These are phyloP conservation scores for Geotrichum citri-aurantii DNA, from an alignment of 1,139 yeast genomes.

Conservation along the genomic window DNA sequence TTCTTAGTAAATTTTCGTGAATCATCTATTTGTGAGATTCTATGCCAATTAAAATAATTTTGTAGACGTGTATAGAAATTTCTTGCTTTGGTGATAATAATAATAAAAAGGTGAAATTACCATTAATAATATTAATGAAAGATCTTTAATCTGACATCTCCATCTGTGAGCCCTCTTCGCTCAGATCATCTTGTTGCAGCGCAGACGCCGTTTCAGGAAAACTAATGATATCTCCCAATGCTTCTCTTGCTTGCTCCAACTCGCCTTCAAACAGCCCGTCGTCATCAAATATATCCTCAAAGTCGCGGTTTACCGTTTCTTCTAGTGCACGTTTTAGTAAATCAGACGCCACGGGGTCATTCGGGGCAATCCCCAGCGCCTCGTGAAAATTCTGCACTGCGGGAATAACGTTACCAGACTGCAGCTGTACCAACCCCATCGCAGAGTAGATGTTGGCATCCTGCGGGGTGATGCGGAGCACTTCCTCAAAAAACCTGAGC, in stretches of 20 bases:
- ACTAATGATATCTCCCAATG: conserved; percentile 4
- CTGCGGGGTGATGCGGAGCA: conserved; percentile 59
- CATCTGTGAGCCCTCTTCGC: conserved; percentile 16
- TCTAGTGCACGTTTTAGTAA: conserved; percentile 75
- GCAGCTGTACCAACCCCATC: conserved; percentile 74
- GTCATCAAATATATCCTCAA: conserved; percentile 14
- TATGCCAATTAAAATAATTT: neutral
- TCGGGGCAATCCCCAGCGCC: conserved; percentile 73
- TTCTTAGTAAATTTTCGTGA: neutral
- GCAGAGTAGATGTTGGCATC: conserved; percentile 79
- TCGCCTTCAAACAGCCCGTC: conserved; percentile 10
- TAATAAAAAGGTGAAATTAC: no score
- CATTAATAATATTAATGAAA: no score
- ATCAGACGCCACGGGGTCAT: conserved; percentile 81
- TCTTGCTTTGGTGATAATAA: no score
- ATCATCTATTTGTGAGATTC: neutral
- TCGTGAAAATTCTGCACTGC: conserved; percentile 77
- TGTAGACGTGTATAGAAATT: neutral
- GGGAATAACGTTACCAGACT: conserved; percentile 46
- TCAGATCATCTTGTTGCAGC: neutral
- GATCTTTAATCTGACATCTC: conserved; percentile 15
- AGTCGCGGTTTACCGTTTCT: conserved; percentile 28
- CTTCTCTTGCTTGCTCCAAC: neutral
- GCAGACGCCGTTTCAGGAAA: neutral
- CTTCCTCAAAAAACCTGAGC: conserved; percentile 68